phyloP scores from a whole-genome alignment of 257 asterid species.

The Ehretia macrophylla region DNA sequence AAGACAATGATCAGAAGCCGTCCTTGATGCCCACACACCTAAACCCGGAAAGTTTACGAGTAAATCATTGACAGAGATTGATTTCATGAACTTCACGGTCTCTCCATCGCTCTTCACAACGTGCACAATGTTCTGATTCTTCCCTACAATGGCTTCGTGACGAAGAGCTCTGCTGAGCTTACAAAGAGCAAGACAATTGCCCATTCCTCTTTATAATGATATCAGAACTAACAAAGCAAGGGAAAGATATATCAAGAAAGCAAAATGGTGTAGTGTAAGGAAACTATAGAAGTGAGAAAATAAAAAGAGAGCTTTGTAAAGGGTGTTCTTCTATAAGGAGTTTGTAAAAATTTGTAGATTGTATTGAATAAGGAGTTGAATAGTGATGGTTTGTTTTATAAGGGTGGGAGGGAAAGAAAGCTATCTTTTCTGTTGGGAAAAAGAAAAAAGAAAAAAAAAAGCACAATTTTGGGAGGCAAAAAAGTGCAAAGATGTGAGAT shows the following conservation, averaged over 20 bases:
- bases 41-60: slow-evolving; percentile 21
- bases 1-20: slow-evolving; percentile 13
- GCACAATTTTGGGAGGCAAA: neutral
- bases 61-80: slow-evolving; percentile 34
- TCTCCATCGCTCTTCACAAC: slow-evolving; percentile 35
- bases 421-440: slow-evolving; percentile 7
- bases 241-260: neutral
- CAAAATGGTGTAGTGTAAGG: neutral
- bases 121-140: slow-evolving; percentile 12
- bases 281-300: neutral
- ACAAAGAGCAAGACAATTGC: slow-evolving; percentile 14
- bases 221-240: neutral
- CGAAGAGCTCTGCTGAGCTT: slow-evolving; percentile 3
- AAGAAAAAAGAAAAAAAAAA: no score
- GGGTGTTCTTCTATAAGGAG: neutral
- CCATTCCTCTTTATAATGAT: slow-evolving; percentile 9
- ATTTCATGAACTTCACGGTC: neutral
- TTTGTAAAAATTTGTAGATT: no score
- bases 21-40: slow-evolving; percentile 27
- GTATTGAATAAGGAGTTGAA: neutral
- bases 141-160: slow-evolving; percentile 9
- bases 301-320: neutral
- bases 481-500: neutral
- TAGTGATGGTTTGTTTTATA: neutral
- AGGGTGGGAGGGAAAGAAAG: neutral